Percentiles rank a stretch among this genome's conserved stretches.
phyloP scores from a whole-genome alignment of 495 filamentous ascomycete species.

The Trichoderma gamsii region DNA sequence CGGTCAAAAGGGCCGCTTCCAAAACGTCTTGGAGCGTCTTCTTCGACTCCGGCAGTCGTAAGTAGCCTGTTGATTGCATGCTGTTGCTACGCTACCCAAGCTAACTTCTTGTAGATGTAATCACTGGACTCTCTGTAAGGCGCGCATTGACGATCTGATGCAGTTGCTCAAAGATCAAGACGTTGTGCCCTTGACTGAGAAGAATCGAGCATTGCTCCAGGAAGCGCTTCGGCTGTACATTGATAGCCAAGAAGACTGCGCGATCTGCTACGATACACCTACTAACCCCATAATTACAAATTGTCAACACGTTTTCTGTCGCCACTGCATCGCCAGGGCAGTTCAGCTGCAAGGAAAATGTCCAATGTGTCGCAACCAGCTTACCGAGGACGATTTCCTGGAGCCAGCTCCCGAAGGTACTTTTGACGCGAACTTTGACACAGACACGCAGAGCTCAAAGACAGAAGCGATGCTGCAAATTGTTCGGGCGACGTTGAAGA shows the following conservation, averaged over 20 bases:
- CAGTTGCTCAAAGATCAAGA: constrained; percentile 58
- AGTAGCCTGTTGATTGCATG: constrained; percentile 12
- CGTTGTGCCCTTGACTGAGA: constrained; percentile 62
- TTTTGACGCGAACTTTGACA: constrained; percentile 48
- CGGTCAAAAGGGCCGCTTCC: constrained; percentile 41
- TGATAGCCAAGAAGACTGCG: constrained; percentile 76
- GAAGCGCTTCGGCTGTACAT: constrained; percentile 72
- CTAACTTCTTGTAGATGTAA: constrained; percentile 43
- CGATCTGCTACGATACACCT: constrained; percentile 72
- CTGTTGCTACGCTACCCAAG: not conserved
- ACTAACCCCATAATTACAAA: constrained; percentile 77
- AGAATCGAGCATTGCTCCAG: constrained; percentile 69
- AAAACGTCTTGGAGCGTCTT: constrained; percentile 68
- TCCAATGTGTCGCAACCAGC: constrained; percentile 77
- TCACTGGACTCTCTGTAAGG: constrained; percentile 77
- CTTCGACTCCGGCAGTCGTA: constrained; percentile 74
- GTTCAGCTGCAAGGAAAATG: constrained; percentile 78
- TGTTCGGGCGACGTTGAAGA: constrained; percentile 61
- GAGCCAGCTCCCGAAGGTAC: constrained; percentile 54
- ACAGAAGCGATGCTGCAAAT: constrained; percentile 78
- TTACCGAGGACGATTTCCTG: constrained; percentile 56
- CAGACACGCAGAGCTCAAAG: constrained; percentile 68
- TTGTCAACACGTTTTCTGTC: constrained; percentile 80
- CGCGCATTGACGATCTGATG: constrained; percentile 64
- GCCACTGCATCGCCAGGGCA: constrained; percentile 67